Base-by-base conservation (phyloP, 768 basidiomycete species). In the Solioccasus polychromus region DNA sequence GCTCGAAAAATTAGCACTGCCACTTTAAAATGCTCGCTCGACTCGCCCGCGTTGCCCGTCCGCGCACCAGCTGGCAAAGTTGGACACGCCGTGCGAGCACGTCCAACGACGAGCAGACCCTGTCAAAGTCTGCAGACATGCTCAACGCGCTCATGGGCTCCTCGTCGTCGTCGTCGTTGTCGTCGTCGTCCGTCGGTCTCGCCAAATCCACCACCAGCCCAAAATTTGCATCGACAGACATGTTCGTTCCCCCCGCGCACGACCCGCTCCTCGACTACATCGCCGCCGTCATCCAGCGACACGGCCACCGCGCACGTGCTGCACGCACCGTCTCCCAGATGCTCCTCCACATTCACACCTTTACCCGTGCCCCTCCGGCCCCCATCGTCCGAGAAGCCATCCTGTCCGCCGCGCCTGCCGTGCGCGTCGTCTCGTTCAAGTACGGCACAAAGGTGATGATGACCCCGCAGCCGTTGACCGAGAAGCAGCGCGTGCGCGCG, bases 331-430 rank as follows among this genome's bases (percentile, higher is more conserved):
- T 82, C 35, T 75, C 82, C 3, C 64, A 71, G n/a, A 83, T 78
- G 53, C 79, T 92, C n/a, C 64, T 81, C 15, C 72, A 83, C 58
- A 78, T 94, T 31, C 85, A 86, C 62, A 74, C 82, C 9, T 70
- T 85, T 47, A 94, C 91, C 14, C 76, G 83, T 43, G 77, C 81
- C 7, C 80, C 83, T n/a, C 87, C 92, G 0, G 70, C 92, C 26
- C 88, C 88, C 15, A 78, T 95, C 52, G 69, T 96, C 4, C 81
- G 83, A 30, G 66, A 82, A 57, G 93, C 92, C 0, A 68, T 96
- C 40, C 58, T 76, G 19, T 59, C 74, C 3, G 83, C 80, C 2
- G 75, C 88, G 4, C 94, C 94, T 1, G 79, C 82, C 1, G 80
- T 94, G 22, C 75, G 81, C 20, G 71, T 71, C 38, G 59, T 80